Percentiles rank a stretch among this genome's conserved stretches.
These are phyloP conservation scores for Magnaporthiopsis poae DNA, from an alignment of 2,329 filamentous ascomycete species.

Conservation along the genomic window DNA sequence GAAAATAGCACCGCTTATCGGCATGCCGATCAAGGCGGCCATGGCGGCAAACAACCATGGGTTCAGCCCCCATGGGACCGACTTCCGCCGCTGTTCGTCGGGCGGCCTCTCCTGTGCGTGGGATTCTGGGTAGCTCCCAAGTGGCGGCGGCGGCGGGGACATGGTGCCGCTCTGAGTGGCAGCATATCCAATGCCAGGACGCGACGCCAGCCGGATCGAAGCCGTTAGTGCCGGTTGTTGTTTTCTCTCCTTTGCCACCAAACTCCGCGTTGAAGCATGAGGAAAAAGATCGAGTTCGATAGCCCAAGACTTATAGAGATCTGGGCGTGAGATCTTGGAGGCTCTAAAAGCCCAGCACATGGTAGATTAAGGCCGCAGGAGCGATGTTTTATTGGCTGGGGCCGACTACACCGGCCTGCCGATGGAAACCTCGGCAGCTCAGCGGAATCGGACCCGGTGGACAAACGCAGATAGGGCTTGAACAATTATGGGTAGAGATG, in stretches of 20 bases:
- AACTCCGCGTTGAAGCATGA: too few species aligned
- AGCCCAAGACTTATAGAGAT: background rate
- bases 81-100: background rate
- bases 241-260: too few species aligned
- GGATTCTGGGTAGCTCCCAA: background rate
- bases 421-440: too few species aligned
- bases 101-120: too few species aligned
- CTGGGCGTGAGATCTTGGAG: background rate
- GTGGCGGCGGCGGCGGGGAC: too few species aligned
- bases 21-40: slow-evolving; percentile 3
- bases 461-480: too few species aligned
- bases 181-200: background rate
- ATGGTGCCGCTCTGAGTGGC: background rate
- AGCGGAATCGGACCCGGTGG: too few species aligned
- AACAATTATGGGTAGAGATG: too few species aligned
- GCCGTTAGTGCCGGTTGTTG: too few species aligned
- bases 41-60: slow-evolving; percentile 4
- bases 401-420: too few species aligned
- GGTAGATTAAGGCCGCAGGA: background rate
- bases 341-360: background rate
- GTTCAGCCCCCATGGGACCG: background rate
- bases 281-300: too few species aligned
- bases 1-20: background rate
- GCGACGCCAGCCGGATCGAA: too few species aligned
- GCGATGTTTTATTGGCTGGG: background rate